Conservation (phyloP, 1,284 basidiomycete species). For the Ustilago bromivora region DNA sequence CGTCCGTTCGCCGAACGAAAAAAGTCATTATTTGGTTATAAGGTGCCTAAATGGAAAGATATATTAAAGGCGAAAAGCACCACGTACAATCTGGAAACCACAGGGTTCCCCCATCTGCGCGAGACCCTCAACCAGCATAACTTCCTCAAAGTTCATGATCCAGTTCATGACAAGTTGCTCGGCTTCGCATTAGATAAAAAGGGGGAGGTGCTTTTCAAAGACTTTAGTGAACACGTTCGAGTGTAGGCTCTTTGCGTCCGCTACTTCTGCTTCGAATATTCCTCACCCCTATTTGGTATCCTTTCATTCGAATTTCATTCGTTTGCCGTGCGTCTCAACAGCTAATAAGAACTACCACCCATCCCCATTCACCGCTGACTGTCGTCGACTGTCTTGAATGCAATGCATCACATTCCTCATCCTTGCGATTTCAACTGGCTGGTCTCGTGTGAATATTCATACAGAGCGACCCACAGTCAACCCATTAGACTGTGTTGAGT, state of each 20-base stretch:
- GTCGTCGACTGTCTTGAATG: background rate
- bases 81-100: too few species aligned
- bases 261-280: too few species aligned
- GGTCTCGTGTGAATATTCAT: background rate
- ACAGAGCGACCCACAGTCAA: background rate
- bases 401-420: background rate
- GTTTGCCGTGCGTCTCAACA: background rate
- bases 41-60: accelerated
- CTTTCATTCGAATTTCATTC: background rate
- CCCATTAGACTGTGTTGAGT: slow-evolving; percentile 16
- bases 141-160: background rate
- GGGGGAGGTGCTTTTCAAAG: background rate
- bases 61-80: too few species aligned
- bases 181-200: background rate
- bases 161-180: background rate
- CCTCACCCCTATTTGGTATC: too few species aligned
- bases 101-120: too few species aligned
- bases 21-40: background rate
- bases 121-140: background rate
- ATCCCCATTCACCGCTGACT: background rate
- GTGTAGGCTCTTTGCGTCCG: background rate
- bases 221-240: background rate
- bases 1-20: background rate
- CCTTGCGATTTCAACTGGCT: background rate
- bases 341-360: background rate